Evolutionary conservation across 139 green algal species (phyloP).

Genomic region (Desmodesmus armatus): DNA sequence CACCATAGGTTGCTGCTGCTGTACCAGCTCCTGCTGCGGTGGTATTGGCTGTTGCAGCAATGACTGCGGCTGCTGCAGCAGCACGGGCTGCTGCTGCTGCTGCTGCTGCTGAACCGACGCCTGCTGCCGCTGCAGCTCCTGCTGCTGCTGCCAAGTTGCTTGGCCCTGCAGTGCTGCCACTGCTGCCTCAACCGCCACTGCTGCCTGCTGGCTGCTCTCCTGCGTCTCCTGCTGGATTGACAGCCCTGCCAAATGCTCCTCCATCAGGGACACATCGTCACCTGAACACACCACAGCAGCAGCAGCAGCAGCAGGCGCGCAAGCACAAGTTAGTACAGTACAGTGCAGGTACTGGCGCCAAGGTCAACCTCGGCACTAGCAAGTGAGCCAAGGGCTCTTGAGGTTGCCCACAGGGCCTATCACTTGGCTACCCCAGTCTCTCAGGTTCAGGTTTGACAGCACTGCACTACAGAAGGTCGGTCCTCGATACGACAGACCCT

Average conservation of each 20-base stretch:
- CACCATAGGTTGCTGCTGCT: conserved; percentile 13
- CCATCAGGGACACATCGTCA: conserved; percentile 30
- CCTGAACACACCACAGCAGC: background rate
- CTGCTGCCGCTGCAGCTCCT: conserved; percentile 6
- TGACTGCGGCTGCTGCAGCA: background rate
- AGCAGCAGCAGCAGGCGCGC: background rate
- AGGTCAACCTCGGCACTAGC: too few species aligned
- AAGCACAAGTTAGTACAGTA: background rate
- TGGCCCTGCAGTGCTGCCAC: conserved; percentile 37
- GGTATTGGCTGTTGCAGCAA: background rate
- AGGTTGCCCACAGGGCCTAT: background rate
- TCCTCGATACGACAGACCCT: too few species aligned
- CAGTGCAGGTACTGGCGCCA: background rate
- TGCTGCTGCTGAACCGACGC: background rate
- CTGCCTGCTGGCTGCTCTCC: conserved; percentile 4
- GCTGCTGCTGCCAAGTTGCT: background rate
- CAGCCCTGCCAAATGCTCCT: conserved; percentile 25
- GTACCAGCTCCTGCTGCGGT: background rate
- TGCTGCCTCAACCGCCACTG: conserved; percentile 20
- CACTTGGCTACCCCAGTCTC: background rate
- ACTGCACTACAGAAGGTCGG: background rate
- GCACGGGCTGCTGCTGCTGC: background rate
- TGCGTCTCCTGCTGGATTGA: background rate
- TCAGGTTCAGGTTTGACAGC: background rate
- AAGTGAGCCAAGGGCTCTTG: too few species aligned